Base-by-base conservation (phyloP, 2,329 filamentous ascomycete genomes). In the Phyllosticta paracitricarpa region DNA sequence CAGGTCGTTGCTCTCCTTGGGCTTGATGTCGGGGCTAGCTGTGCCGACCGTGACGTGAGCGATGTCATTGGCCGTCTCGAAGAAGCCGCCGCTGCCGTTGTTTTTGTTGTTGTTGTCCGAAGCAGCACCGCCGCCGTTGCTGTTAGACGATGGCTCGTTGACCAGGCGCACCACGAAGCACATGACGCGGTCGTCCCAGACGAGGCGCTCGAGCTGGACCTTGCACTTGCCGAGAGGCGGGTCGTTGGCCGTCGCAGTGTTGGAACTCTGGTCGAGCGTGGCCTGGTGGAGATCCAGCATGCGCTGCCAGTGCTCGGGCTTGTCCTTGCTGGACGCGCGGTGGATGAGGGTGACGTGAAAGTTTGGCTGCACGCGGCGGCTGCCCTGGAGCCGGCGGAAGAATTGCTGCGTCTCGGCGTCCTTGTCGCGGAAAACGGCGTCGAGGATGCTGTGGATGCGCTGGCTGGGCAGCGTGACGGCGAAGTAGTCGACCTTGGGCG, bases 261-360 rank as follows among this genome's bases (percentile, higher is more conserved):
- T 68, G 2, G 70, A 67, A 22, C 71, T 72, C 58, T 74, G 73
- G 73, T 19, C 66, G 57, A 40, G 75, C 69, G 48, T 73, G 68
- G 53, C 77, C 51, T 59, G 70, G 66, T 89, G 84, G 1, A 89
- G 74, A n/a, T 81, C 76, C 4, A 71, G 73, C 67, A 97, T 93
- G 61, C 80, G 82, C 59, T 87, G 76, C 94, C 94, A 99, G 59
- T 93, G 78, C 8, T 87, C 82, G 0, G 86, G 82, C 65, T 86
- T 75, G 30, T 86, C 76, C 51, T 79, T 78, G 9, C 84, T 77
- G 2, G 78, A 79, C 10, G 87, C 85, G 55, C 87, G 86, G 74
- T 99, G 94, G 72, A 97, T 91, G 51, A 99, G 82, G 0, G 94
- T 99, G 62, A 99, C 89, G 72, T 99, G 94, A 72, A 97, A 99